A percentile compares a stretch with the other conserved stretches of the same genome.
phyloP scores from a whole-genome alignment of 352 stramenopile species.

The Globisporangium canariense region DNA sequence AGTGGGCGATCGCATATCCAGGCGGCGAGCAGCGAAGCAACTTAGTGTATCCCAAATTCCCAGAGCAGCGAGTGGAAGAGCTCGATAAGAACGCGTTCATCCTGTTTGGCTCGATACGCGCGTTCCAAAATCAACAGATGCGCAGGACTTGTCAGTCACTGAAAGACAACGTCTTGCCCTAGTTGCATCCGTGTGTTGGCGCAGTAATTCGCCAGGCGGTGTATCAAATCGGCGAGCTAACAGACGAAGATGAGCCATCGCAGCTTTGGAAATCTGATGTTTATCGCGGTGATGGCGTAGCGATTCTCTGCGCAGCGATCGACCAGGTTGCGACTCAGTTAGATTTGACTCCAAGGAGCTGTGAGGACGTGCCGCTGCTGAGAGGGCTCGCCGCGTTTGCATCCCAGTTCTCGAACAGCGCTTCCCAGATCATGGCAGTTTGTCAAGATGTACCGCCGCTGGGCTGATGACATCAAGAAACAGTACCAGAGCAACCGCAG shows the following conservation, averaged over 20 bases:
- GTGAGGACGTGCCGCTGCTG: conserved; percentile 3
- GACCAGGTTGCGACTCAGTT: not conserved
- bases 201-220: conserved; percentile 41
- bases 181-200: conserved; percentile 33
- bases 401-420: not conserved
- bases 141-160: conserved; percentile 38
- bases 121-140: conserved; percentile 46
- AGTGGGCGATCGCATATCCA: conserved; percentile 48
- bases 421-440: not conserved
- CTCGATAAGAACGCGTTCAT: conserved; percentile 31
- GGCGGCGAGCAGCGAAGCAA: conserved; percentile 35
- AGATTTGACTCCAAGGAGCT: not conserved
- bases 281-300: not conserved
- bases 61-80: conserved; percentile 12
- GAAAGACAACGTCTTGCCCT: conserved; percentile 39
- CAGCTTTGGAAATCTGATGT: conserved; percentile 46
- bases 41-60: conserved; percentile 33
- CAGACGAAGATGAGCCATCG: conserved; percentile 21
- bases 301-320: conserved; percentile 19
- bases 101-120: conserved; percentile 33
- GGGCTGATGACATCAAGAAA: not conserved
- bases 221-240: conserved; percentile 46
- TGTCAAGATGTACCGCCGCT: not conserved
- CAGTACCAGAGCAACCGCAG: conserved; percentile 3
- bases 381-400: conserved; percentile 3